Conservation (phyloP, 83 land plant species). For the Thuja plicata region DNA sequence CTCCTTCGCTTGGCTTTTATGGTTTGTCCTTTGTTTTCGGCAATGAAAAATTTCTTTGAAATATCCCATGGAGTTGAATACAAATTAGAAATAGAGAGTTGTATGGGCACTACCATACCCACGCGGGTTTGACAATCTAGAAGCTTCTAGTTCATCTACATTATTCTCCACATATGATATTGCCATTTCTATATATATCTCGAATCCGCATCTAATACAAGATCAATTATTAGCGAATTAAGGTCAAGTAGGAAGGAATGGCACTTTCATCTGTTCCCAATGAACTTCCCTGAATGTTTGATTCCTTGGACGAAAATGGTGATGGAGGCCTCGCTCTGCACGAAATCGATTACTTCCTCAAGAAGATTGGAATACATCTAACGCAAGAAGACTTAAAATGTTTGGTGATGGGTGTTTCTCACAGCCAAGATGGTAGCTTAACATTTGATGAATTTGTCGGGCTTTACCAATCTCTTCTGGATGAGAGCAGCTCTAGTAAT, state of each 20-base stretch:
- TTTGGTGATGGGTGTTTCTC: neutral
- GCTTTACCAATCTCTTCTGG: neutral
- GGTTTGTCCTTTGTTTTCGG: too few species aligned
- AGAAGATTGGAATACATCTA: neutral
- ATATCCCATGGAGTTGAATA: too few species aligned
- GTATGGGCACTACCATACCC: too few species aligned
- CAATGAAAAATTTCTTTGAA: too few species aligned
- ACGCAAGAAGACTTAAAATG: neutral
- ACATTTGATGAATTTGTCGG: constrained; percentile 8
- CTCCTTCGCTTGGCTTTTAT: too few species aligned
- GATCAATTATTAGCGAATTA: neutral
- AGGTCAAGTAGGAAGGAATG: constrained; percentile 12
- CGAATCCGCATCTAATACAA: too few species aligned
- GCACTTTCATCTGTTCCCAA: neutral
- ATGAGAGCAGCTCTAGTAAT: neutral
- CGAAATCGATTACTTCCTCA: neutral
- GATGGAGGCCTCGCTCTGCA: neutral
- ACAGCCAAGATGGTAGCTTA: neutral
- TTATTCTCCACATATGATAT: too few species aligned
- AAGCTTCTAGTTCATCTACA: too few species aligned
- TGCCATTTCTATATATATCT: too few species aligned
- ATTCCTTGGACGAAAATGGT: neutral
- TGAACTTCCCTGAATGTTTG: neutral
- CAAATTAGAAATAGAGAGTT: too few species aligned
- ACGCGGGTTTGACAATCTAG: too few species aligned